Percentiles rank a stretch among this genome's conserved stretches.
Conservation (phyloP, 768 basidiomycete species). For the Cystofilobasidium ferigula region DNA sequence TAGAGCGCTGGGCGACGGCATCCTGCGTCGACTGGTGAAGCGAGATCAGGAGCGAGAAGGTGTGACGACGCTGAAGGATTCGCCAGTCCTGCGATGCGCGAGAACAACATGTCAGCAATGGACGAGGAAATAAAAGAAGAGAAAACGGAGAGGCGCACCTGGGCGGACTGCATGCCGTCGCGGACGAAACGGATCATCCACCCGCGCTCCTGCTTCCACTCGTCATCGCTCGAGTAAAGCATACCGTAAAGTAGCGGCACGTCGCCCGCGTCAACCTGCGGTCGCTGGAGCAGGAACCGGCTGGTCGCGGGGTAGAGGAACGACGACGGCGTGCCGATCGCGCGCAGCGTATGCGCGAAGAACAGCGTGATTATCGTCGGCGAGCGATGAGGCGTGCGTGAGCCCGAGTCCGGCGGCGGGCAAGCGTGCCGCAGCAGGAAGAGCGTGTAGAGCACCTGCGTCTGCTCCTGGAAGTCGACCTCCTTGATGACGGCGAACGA, state of each 20-base stretch:
- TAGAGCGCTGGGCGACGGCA: conserved; percentile 45
- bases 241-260: conserved; percentile 84
- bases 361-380: conserved; percentile 71
- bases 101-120: neutral
- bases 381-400: conserved; percentile 47
- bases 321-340: conserved; percentile 73
- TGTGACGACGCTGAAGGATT: conserved; percentile 65
- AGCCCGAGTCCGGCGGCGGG: conserved; percentile 35
- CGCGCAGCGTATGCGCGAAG: conserved; percentile 66
- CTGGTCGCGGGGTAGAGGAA: conserved; percentile 79
- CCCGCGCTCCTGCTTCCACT: conserved; percentile 74
- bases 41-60: conserved; percentile 77
- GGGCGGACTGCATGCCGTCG: conserved; percentile 58
- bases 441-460: conserved; percentile 62
- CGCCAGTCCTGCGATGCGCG: conserved; percentile 58
- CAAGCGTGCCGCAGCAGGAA: conserved; percentile 53
- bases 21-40: conserved; percentile 63
- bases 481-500: conserved; percentile 52
- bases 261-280: conserved; percentile 64
- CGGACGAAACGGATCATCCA: conserved; percentile 79
- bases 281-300: conserved; percentile 79
- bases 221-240: conserved; percentile 66
- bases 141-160: conserved; percentile 30
- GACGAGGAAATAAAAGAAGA: neutral
- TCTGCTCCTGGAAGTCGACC: conserved; percentile 64